Conservation (phyloP, 345 rosid genomes). For the rapeseed (Brassica napus) region Da-Ae NC_063452.1:7927501-7928000, state of each 20-base stretch:
- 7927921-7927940: constrained; percentile 38
- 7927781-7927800: neutral
- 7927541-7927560: neutral
- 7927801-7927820: neutral
- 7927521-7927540: neutral
- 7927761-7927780: neutral
- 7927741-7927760: neutral
- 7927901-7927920: constrained; percentile 17
- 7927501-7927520: neutral
- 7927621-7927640: neutral
- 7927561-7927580: neutral
- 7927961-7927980: constrained; percentile 4
- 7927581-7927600: neutral
- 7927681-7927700: neutral
- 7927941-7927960: constrained; percentile 40
- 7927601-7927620: too few species aligned
- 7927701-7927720: neutral
- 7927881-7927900: neutral
- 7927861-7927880: neutral
- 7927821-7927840: neutral
- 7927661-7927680: neutral
- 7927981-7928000: neutral
- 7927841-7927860: constrained; percentile 16
- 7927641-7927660: neutral
- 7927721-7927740: neutral